These are phyloP conservation scores for Hondaea fermentalgiana DNA, from an alignment of 108 stramenopile species.

Conservation along the genomic window DNA sequence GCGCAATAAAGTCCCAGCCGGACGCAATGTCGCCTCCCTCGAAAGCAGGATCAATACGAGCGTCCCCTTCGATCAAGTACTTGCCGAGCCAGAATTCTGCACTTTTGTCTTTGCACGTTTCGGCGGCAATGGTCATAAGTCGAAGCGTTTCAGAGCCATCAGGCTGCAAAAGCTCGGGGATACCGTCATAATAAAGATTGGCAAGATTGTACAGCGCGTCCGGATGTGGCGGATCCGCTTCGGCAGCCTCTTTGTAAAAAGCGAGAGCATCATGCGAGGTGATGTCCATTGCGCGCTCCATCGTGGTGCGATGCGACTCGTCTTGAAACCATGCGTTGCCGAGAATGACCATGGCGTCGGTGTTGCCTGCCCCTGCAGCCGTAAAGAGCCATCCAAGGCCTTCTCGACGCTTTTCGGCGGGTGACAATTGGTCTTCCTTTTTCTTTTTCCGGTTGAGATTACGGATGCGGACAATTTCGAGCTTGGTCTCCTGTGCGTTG, in stretches of 20 bases:
- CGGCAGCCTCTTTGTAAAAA: not conserved
- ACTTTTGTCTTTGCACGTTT: not conserved
- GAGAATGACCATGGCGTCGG: not conserved
- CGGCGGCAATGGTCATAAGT: not conserved
- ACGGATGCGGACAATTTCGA: not conserved
- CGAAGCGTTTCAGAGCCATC: not conserved
- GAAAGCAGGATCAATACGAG: not conserved
- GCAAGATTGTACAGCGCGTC: constrained; percentile 4
- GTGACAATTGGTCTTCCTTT: not conserved
- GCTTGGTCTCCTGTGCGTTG: not conserved
- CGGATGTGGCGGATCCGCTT: not conserved
- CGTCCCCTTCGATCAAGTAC: not conserved
- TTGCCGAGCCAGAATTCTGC: not conserved
- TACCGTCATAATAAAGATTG: not conserved
- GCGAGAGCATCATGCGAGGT: not conserved
- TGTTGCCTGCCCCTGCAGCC: not conserved
- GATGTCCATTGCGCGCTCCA: not conserved
- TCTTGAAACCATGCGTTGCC: not conserved
- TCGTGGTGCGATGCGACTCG: not conserved
- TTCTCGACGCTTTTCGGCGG: not conserved
- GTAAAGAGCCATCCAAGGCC: not conserved
- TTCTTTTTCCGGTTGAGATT: not conserved
- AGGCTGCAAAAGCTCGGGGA: not conserved
- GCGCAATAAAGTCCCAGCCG: not conserved
- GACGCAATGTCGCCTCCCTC: not conserved